phyloP scores from a whole-genome alignment of 768 basidiomycete genomes.

The Lentinula sp. region DNA sequence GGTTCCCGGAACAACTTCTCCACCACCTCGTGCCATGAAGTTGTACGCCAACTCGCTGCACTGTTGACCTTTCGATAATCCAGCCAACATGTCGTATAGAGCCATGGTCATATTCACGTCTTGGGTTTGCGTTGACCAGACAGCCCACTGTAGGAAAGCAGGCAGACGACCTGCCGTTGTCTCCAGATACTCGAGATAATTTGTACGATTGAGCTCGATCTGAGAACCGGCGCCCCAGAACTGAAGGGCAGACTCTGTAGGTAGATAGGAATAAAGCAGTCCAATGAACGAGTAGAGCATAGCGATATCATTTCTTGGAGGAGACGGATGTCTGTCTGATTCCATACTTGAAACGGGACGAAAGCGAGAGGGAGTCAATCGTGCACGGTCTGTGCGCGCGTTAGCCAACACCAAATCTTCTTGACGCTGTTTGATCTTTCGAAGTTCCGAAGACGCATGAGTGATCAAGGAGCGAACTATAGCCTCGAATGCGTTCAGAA shows the following conservation, averaged over 20 bases:
- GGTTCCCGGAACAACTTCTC: constrained; percentile 61
- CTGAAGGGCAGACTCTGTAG: constrained; percentile 72
- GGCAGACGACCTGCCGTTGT: constrained; percentile 58
- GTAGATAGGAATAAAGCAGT: constrained; percentile 67
- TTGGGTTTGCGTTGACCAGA: constrained; percentile 75
- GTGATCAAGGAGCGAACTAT: constrained; percentile 68
- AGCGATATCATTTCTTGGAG: constrained; percentile 79
- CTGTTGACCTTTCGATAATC: constrained; percentile 77
- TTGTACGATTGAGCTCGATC: constrained; percentile 29
- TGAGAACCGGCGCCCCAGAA: constrained; percentile 74
- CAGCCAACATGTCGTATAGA: constrained; percentile 83
- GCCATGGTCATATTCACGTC: constrained; percentile 72
- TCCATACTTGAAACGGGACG: constrained; percentile 35
- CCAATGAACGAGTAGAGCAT: constrained; percentile 81
- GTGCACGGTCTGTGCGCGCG: constrained; percentile 56
- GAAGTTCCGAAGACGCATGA: constrained; percentile 73
- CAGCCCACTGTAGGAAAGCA: constrained; percentile 84
- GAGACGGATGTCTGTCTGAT: constrained; percentile 26
- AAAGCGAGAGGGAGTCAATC: constrained; percentile 43
- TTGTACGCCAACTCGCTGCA: constrained; percentile 87
- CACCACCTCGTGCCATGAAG: constrained; percentile 75
- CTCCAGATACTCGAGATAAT: constrained; percentile 58
- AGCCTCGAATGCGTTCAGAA: constrained; percentile 63
- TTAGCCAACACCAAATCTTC: constrained; percentile 75
- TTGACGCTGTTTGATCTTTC: constrained; percentile 85